Base-by-base conservation (phyloP, 75 land plant genomes). In the Adiantum capillusveneris region DNA sequence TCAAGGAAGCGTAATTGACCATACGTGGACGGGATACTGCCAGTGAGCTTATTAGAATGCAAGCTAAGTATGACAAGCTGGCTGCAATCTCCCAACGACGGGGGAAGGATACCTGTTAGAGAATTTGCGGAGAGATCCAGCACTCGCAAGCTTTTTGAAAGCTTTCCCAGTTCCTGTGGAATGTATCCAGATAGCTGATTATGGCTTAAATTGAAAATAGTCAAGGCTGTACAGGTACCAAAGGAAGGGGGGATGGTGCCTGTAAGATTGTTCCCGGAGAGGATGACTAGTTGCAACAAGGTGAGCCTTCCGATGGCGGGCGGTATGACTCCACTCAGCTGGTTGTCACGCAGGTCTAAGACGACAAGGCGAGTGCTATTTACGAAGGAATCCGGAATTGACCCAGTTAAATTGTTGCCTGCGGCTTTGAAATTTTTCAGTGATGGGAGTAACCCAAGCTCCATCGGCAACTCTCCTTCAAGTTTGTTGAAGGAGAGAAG, bases 221-320 rank as follows among this genome's bases (percentile, higher is more conserved):
- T 0, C 27, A 20, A 5, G 66, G 65, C 2, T 50, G n/a, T 0
- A 68, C 80, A 11, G 88, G 69, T 50, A 75, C 63, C 70, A 31
- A 0, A n/a, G 29, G 55, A 0, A 71, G 69, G 49, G 57, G 95
- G 95, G 63, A 93, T 81, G 12, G 62, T 31, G 7, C 98, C 98
- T 26, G 82, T 79, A 62, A 93, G 78, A 57, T 93, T 85, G 0
- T 72, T 75, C 2, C 71, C 69, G n/a, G 87, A 59, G 5, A 93
- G 83, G 19, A 76, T 62, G 2, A 93, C 57, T 56, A 58, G 67
- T 6, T 59, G 69, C 41, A 93, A 60, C 39, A 69, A 44, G 1
- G 25, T 17, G 44, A 79, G 62, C 0, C 56, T 27, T 27, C 26
- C 64, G 25, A 61, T 1, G 14, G 64, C 68, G 13, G 69, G 60